Evolutionary conservation across 148 eudicot genomes (phyloP).

Genomic region (Chenopodium quinoa): DNA sequence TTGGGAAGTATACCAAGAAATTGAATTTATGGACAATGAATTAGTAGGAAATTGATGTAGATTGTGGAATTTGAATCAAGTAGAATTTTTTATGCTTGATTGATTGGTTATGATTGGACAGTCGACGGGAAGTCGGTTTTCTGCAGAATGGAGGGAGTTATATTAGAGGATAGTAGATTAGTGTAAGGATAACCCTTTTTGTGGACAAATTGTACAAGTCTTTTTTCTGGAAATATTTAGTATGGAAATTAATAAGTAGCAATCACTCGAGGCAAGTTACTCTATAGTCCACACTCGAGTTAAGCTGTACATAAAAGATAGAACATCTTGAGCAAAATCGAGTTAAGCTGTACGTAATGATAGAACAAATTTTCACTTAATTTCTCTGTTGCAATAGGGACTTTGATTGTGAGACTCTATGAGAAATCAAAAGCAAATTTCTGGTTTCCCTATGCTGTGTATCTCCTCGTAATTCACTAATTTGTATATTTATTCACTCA

Average conservation of each 20-base stretch:
- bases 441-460: too few species aligned
- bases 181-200: background rate
- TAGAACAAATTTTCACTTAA: too few species aligned
- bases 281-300: background rate
- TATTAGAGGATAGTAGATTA: background rate
- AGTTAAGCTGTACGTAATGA: background rate
- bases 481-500: background rate
- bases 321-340: too few species aligned
- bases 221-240: too few species aligned
- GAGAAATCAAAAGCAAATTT: background rate
- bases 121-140: background rate
- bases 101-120: background rate
- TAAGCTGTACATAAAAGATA: background rate
- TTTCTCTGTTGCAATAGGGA: background rate
- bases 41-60: background rate
- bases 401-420: background rate
- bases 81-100: background rate
- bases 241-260: background rate
- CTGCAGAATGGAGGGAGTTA: background rate
- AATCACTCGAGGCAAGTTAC: background rate
- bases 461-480: too few species aligned
- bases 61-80: background rate
- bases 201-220: background rate
- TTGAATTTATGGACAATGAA: background rate
- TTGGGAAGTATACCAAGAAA: background rate